Base-by-base conservation (phyloP, 345 rosid genomes). In the Mallotus nudiflorus region DNA sequence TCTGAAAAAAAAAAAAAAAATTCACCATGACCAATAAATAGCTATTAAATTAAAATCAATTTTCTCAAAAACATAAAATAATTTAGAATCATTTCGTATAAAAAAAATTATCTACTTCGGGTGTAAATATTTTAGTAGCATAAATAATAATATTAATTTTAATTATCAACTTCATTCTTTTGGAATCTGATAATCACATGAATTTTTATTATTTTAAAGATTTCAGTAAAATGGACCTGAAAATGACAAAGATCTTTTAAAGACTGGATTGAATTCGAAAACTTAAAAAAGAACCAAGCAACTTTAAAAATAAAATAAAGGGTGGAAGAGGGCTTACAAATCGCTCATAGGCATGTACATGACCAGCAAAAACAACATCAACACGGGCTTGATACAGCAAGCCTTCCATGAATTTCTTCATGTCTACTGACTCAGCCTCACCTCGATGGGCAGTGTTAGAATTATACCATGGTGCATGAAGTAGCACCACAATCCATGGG, bases 391-490 rank as follows among this genome's bases (percentile, higher is more conserved):
- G 62, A 52, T 89, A 88, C 35, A 93, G 78, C 57, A 93, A 65
- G 18, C 25, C 77, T 72, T 93, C 97, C 97, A 93, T 93, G 25
- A 46, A 53, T 8, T 51, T 6, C 81, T 83, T 91, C 96, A 93
- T 93, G 0, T 46, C 28, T 1, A 48, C 78, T 15, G 92, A 86
- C 70, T 87, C 94, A 61, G 62, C 2, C 76, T 91, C 98, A 9
- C 87, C 93, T 73, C 85, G 92, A 78, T 91, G 98, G 6, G 96
- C 94, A 22, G 77, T 64, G 59, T 91, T 91, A 16, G 89, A 68
- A 55, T 85, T 93, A 66, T 93, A 91, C 98, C 96, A 89, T 0
- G 98, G 98, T 1, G 97, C 94, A 52, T 93, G 98, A 27, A 85
- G 58, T 2, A 89, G 58, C 70, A 79, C 97, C 37, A 86, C 66